Conservation (phyloP, 768 basidiomycete genomes). For the Hericium erinaceus region DNA sequence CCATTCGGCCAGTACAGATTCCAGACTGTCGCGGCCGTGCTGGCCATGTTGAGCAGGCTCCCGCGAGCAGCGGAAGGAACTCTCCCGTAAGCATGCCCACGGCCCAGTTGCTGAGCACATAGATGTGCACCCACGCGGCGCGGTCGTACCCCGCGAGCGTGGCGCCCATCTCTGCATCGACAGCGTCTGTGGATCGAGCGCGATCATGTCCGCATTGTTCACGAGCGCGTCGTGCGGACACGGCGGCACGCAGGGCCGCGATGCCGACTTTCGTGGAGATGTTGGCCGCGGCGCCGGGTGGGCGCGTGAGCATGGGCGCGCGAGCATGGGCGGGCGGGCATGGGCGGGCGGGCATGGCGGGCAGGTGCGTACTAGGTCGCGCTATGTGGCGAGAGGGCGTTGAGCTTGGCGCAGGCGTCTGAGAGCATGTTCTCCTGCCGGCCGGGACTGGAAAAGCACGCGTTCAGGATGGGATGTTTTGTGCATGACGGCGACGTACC, state of each 20-base stretch:
- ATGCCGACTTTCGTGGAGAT: conserved; percentile 42
- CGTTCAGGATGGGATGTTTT: neutral
- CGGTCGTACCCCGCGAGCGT: conserved; percentile 52
- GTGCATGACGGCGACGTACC: conserved; percentile 31
- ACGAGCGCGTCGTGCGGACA: conserved; percentile 58
- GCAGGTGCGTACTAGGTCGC: conserved; percentile 9
- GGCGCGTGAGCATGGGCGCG: conserved; percentile 54
- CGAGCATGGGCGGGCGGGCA: conserved; percentile 18
- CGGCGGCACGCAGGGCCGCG: conserved; percentile 27
- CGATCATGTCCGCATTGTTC: conserved; percentile 67
- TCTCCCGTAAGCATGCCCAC: conserved; percentile 72
- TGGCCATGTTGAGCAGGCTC: no score
- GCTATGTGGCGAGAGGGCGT: neutral
- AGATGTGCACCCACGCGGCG: conserved; percentile 63
- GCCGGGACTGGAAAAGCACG: conserved; percentile 21
- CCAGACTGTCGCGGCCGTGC: no score
- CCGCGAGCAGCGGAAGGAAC: conserved; percentile 45
- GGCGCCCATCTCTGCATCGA: conserved; percentile 54
- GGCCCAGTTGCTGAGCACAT: conserved; percentile 61
- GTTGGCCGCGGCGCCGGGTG: conserved; percentile 57
- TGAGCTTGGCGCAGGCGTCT: conserved; percentile 50
- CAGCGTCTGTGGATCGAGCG: conserved; percentile 16
- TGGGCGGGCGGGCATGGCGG: conserved; percentile 26
- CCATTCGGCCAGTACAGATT: conserved; percentile 40
- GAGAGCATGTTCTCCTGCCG: conserved; percentile 49